phyloP scores from a whole-genome alignment of 2,329 filamentous ascomycete species.

The Cercospora zeae-maydis region DNA sequence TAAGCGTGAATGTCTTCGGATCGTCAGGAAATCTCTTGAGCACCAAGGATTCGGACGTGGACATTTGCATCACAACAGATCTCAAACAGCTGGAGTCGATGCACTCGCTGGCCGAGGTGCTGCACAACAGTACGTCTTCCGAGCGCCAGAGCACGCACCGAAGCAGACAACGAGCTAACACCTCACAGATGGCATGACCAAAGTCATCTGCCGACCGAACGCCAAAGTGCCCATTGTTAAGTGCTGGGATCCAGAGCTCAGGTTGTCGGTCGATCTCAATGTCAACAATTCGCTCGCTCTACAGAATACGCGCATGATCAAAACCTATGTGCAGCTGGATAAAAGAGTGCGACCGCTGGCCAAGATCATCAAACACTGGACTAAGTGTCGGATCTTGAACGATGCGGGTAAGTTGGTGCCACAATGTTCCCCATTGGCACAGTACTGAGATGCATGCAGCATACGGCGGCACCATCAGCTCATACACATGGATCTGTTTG shows the following conservation, averaged over 20 bases:
- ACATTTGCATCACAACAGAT: conserved; percentile 93
- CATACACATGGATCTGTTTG: conserved; percentile 98
- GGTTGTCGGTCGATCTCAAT: conserved; percentile 93
- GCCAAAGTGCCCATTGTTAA: conserved; percentile 99
- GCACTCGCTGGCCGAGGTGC: conserved; percentile 81
- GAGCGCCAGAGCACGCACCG: background rate
- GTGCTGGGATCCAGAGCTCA: conserved; percentile 92
- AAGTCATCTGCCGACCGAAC: conserved; percentile 87
- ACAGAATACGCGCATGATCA: conserved; percentile 97
- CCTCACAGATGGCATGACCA: conserved; percentile 84
- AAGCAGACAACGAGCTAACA: conserved; percentile 24
- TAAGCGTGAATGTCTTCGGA: conserved; percentile 91
- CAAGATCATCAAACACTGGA: conserved; percentile 98
- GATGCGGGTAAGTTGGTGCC: conserved; percentile 71
- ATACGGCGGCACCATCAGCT: conserved; percentile 89
- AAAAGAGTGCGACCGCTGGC: conserved; percentile 84
- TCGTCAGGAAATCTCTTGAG: conserved; percentile 94
- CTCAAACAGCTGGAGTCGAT: conserved; percentile 85
- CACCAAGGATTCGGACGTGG: conserved; percentile 95
- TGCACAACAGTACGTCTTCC: conserved; percentile 70
- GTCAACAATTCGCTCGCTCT: conserved; percentile 95
- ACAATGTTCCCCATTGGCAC: too few relatives aligned
- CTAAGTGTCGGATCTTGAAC: conserved; percentile 84
- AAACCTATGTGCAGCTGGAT: conserved; percentile 92
- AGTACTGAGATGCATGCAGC: conserved; percentile 50